Percentiles rank a stretch among this genome's conserved stretches.
phyloP scores from a whole-genome alignment of 495 filamentous ascomycete genomes.

The Xylaria scruposa region DNA sequence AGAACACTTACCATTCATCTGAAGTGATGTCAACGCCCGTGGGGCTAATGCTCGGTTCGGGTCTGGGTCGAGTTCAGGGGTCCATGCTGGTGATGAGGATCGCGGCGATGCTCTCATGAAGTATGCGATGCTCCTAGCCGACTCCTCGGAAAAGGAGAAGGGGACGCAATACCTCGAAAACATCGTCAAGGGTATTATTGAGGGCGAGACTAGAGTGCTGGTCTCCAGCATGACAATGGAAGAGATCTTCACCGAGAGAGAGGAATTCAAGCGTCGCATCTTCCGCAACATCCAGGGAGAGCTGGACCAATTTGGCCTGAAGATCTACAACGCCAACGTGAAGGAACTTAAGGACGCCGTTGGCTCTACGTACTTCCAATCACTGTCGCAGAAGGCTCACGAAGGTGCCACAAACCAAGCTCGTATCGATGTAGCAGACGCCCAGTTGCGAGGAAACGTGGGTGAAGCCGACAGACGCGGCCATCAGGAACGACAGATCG shows the following conservation, averaged over 20 bases:
- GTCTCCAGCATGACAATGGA: constrained; percentile 87
- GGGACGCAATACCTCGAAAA: constrained; percentile 74
- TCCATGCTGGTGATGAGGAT: constrained; percentile 48
- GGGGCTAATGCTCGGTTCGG: constrained; percentile 46
- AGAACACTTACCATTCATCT: constrained; percentile 18
- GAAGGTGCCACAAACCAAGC: constrained; percentile 82
- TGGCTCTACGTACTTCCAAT: constrained; percentile 78
- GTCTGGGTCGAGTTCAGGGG: constrained; percentile 6
- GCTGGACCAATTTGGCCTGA: constrained; percentile 74
- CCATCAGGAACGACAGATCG: constrained; percentile 77
- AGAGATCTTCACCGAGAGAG: constrained; percentile 82
- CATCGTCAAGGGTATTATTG: constrained; percentile 88
- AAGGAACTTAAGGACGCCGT: constrained; percentile 84
- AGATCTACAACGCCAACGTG: constrained; percentile 79
- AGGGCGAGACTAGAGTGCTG: constrained; percentile 80
- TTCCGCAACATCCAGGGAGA: constrained; percentile 80
- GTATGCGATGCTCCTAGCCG: constrained; percentile 78
- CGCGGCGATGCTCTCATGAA: constrained; percentile 67
- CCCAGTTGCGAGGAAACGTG: constrained; percentile 76
- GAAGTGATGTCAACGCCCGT: constrained; percentile 61
- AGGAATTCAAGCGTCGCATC: constrained; percentile 78
- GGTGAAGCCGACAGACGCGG: constrained; percentile 81
- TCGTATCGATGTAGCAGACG: constrained; percentile 80
- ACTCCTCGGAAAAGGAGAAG: constrained; percentile 44
- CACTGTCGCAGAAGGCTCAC: constrained; percentile 78